Percentiles rank a stretch among this genome's conserved stretches.
These are phyloP conservation scores for Phytopythium mirpurense DNA, from an alignment of 352 stramenopile species.

Conservation along the genomic window DNA sequence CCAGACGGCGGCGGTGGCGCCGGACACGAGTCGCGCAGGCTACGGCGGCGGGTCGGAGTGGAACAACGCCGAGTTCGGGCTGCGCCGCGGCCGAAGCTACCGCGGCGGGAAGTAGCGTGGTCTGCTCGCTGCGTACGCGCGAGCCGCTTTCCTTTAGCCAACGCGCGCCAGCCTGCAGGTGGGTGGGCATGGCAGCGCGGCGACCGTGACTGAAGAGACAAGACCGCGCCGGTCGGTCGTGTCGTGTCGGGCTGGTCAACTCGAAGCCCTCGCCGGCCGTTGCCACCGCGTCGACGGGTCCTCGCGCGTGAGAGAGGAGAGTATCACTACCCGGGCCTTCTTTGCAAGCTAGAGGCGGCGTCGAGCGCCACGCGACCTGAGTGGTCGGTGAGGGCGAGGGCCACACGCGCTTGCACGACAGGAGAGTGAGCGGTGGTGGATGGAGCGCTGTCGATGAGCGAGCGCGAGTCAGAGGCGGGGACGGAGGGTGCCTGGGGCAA, in stretches of 20 bases:
- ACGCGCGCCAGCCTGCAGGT: no score
- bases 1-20: constrained; percentile 15
- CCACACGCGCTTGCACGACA: not conserved
- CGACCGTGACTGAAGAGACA: not conserved
- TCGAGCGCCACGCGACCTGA: no score
- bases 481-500: no score
- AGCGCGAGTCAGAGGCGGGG: no score
- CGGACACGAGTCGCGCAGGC: constrained; percentile 31
- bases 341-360: no score
- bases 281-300: not conserved
- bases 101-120: constrained; percentile 45
- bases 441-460: not conserved
- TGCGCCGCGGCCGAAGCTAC: constrained; percentile 62
- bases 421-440: not conserved
- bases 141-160: not conserved
- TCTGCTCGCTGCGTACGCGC: not conserved
- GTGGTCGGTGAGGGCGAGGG: not conserved
- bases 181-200: not conserved
- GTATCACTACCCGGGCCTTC: no score
- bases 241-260: no score
- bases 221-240: not conserved
- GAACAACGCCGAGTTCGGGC: constrained; percentile 83
- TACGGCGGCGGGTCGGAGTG: constrained; percentile 68
- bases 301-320: not conserved
- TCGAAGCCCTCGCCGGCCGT: not conserved